Conservation (phyloP, 768 basidiomycete species). For the Trametes cubensis region DNA sequence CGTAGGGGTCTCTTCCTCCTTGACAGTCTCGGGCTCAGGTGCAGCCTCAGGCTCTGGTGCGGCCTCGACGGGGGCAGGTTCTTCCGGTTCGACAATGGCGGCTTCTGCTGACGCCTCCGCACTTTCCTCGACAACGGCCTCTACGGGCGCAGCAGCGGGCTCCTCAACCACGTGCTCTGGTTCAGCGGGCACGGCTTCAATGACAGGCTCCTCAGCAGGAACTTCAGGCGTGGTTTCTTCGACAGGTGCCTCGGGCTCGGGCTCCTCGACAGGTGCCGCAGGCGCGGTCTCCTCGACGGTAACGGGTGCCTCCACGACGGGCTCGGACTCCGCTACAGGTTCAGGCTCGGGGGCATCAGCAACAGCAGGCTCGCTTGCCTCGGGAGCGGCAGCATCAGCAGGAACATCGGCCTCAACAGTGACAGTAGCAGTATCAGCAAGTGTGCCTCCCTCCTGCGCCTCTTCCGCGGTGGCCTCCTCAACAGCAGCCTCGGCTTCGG, state of each 20-base stretch:
- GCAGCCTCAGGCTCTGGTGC: conserved; percentile 6
- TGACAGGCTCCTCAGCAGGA: conserved; percentile 1
- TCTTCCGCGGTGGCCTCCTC: background rate
- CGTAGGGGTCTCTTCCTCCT: background rate
- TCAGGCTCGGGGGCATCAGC: conserved; percentile 17
- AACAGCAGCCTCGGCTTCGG: conserved; percentile 3
- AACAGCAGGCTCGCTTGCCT: background rate
- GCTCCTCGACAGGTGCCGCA: background rate
- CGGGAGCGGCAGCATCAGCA: background rate
- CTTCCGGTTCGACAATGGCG: conserved; percentile 1
- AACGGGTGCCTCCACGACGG: conserved; percentile 4
- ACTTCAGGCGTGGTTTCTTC: background rate
- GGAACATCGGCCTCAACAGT: background rate
- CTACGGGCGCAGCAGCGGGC: background rate
- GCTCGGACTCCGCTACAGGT: conserved; percentile 9
- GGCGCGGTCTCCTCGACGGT: conserved; percentile 8
- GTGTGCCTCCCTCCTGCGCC: background rate
- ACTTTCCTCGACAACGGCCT: background rate
- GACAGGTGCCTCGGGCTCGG: conserved; percentile 1
- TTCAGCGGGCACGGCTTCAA: background rate
- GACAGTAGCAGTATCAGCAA: background rate
- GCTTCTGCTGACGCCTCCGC: background rate
- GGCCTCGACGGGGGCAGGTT: background rate
- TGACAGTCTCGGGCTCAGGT: background rate
- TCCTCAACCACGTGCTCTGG: conserved; percentile 6